Percentiles rank a stretch among this genome's conserved stretches.
Evolutionary conservation across 129 eudicot species (phyloP).

Genomic region (Tagetes erecta): DNA sequence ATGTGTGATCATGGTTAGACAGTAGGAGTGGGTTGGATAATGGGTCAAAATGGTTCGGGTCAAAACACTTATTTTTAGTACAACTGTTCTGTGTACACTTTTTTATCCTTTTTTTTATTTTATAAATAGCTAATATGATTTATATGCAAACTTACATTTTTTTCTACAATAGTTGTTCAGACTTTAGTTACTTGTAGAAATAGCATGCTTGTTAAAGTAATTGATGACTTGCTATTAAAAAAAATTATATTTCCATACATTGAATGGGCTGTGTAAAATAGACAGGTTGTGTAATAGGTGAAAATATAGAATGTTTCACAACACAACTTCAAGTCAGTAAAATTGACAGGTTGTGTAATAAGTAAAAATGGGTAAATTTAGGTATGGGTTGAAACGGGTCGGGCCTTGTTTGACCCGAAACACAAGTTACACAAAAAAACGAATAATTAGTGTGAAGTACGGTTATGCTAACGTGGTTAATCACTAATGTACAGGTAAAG

Average conservation of each 20-base stretch:
- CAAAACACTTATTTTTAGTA: not conserved
- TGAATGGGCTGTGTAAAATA: too few relatives aligned
- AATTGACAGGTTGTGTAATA: not conserved
- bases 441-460: not conserved
- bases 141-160: not conserved
- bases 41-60: not conserved
- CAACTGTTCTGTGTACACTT: not conserved
- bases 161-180: not conserved
- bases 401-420: not conserved
- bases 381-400: not conserved
- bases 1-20: not conserved
- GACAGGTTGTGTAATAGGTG: too few relatives aligned
- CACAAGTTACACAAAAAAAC: not conserved
- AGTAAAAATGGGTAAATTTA: not conserved
- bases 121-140: not conserved
- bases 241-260: too few relatives aligned
- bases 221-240: not conserved
- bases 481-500: conserved; percentile 49
- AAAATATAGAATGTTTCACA: not conserved
- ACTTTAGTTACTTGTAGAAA: not conserved
- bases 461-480: conserved; percentile 1
- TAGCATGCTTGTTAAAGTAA: not conserved
- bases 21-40: not conserved
- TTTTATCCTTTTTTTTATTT: not conserved
- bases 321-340: not conserved